A percentile compares a stretch with the other conserved stretches of the same genome.
Conservation (phyloP, 2,329 filamentous ascomycete species). For the Penicillium sp. region DNA sequence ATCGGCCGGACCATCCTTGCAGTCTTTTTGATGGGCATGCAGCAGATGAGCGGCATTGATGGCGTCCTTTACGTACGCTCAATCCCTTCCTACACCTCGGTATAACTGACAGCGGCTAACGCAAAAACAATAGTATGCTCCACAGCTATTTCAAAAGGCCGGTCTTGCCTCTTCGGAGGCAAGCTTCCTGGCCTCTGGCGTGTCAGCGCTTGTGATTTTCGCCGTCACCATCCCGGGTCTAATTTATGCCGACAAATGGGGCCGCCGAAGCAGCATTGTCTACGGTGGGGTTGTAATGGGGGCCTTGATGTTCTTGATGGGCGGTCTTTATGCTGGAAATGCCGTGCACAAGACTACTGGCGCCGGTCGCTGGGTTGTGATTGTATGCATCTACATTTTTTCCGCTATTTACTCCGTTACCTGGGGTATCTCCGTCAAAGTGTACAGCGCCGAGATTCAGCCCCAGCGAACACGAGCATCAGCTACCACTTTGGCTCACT, state of each 20-base stretch:
- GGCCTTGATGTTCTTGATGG: constrained; percentile 37
- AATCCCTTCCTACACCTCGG: neutral
- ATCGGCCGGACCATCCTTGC: constrained; percentile 51
- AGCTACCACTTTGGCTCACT: constrained; percentile 53
- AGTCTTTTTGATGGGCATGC: constrained; percentile 58
- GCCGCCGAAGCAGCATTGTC: constrained; percentile 54
- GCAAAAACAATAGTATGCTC: constrained; percentile 51
- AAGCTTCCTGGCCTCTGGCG: constrained; percentile 60
- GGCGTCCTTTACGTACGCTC: constrained; percentile 55
- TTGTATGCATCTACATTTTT: constrained; percentile 25
- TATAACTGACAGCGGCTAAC: neutral
- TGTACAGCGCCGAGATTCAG: constrained; percentile 60
- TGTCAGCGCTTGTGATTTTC: constrained; percentile 60
- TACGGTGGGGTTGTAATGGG: constrained; percentile 53
- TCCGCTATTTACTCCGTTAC: constrained; percentile 33
- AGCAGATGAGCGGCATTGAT: constrained; percentile 62
- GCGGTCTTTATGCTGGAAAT: constrained; percentile 32
- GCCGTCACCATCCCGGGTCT: constrained; percentile 56
- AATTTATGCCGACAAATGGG: constrained; percentile 57
- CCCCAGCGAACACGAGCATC: constrained; percentile 54
- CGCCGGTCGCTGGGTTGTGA: constrained; percentile 29
- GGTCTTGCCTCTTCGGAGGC: constrained; percentile 54
- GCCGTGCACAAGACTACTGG: constrained; percentile 28
- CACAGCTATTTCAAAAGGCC: constrained; percentile 58
- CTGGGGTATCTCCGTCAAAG: constrained; percentile 56